Base-by-base conservation (phyloP, 495 filamentous ascomycete genomes). In the Chaetomium fimeti region DNA sequence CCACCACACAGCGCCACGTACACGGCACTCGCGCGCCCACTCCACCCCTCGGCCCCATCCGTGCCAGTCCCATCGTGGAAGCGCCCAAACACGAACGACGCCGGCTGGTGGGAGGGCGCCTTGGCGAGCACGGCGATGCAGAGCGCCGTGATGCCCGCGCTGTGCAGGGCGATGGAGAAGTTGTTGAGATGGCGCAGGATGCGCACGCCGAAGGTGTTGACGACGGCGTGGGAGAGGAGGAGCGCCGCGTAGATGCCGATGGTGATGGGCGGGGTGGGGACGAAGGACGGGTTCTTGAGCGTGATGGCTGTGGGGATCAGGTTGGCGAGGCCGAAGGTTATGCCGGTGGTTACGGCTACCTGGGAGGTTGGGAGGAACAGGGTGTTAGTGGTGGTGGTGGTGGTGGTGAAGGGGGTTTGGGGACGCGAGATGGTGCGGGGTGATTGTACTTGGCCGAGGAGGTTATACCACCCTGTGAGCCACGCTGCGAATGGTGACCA, bases 321-420 rank as follows among this genome's bases (percentile, higher is more conserved):
- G 15, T 78, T 79, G 9, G 87, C 87, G 49, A 80, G 77, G n/a
- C 87, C 87, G 64, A 88, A 89, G 22, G 84, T 81, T 66, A 89
- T 89, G 49, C 86, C 85, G 0, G 86, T 87, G 2, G 87, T 89
- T 13, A 89, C 86, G 32, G 87, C 86, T 36, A 88, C 83, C 66
- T 68, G 25, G 5, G 16, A 27, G 32, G 11, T 13, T 5, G 16
- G 13, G 9, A 40, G 5, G n/a, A n/a, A n/a, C n/a, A n/a, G n/a
- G 38, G 5, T 40, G 16, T 43, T 43, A 43, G 13, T 6, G 8
- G 8, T 43, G 16, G 40, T 43, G 13, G 22, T 18, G 13, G 36
- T 5, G 18, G 2, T 36, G 38, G 32, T 36, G 12, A 40, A 6
- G 32, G 38, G 27, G 3, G 27, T 5, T 47, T 13, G 52, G 25